Evolutionary conservation across 2,329 filamentous ascomycete genomes (phyloP), one percentile per base, ranked within the genome.

Genomic region (Arachnopeziza araneosa): DNA sequence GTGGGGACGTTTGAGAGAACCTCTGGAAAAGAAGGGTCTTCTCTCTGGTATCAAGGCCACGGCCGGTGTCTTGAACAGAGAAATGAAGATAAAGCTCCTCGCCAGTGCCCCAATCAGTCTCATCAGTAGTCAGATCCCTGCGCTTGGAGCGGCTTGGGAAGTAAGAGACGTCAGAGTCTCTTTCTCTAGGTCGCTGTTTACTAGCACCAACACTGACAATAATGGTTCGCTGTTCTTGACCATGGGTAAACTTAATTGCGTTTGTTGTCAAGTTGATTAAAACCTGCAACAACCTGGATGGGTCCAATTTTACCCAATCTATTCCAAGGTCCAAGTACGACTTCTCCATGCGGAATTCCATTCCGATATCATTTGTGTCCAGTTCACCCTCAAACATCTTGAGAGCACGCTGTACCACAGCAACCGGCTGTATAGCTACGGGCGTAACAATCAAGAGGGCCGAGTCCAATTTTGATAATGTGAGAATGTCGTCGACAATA

Each of bases 361-460:
- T 83, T 56, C 84, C 79, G 61, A 93, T 93, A 51, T 86, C 84
- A 60, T 90, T 87, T 8, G 86, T 86, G 52, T 84, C 79, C 17
- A 93, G 75, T 70, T 93, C 89, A 9, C 87, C 81, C 73, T 92
- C 88, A 67, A 92, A 91, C 85, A 93, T 91, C 71, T 90, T 90
- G 51, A 91, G 74, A 1, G 87, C 87, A 36, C 84, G 79, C 63
- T 88, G 83, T 1, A 90, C 85, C 8, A 90, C 83, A 24, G 83
- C 64, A 55, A 89, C 74, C 0, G 88, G 88, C 67, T 90, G 86
- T 1, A 86, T 83, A 60, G 88, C 83, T 4, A 90, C 82, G 0
- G 88, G 88, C 1, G 87, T 88, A 1, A 91, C 87, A 48, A 87
- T 79, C 1, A 91, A 75, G 51, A 91, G 79, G 54, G 86, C 86